Conservation (phyloP, 208 protist species). For the Spongospora subterranea region DNA sequence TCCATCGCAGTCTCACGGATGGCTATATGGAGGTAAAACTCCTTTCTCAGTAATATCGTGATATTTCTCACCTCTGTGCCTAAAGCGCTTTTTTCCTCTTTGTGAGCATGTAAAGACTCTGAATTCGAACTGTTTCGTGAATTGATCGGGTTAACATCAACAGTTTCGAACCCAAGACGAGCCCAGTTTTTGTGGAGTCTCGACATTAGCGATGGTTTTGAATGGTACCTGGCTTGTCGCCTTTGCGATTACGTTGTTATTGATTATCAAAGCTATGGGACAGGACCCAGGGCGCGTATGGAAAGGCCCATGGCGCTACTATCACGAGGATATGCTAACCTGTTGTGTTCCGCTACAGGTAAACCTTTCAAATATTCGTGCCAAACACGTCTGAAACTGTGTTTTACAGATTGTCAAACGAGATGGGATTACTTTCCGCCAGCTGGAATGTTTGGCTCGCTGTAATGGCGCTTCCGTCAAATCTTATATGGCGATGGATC, state of each 20-base stretch:
- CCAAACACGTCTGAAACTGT: not conserved
- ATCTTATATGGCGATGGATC: not conserved
- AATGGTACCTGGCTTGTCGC: conserved; percentile 64
- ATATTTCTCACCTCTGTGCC: not conserved
- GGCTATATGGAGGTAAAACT: conserved; percentile 43
- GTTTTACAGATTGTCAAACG: conserved; percentile 64
- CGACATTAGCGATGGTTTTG: conserved; percentile 79
- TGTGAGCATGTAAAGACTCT: not conserved
- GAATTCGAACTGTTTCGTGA: not conserved
- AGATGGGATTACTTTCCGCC: conserved; percentile 73
- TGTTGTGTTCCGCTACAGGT: conserved; percentile 76
- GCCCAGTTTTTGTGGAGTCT: conserved; percentile 75
- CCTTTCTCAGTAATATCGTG: not conserved
- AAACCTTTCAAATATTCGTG: not conserved
- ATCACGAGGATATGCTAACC: conserved; percentile 77
- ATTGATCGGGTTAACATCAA: too few species aligned
- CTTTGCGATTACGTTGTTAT: not conserved
- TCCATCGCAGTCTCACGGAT: not conserved
- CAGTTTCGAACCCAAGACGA: conserved; percentile 60
- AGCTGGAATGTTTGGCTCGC: conserved; percentile 74
- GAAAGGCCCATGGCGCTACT: conserved; percentile 85
- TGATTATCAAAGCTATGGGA: conserved; percentile 63
- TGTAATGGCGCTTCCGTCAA: conserved; percentile 68
- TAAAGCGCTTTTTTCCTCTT: conserved; percentile 39
- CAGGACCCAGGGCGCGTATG: conserved; percentile 78